phyloP scores from a whole-genome alignment of 805 yeast genomes.

The Wickerhamiella dianesei region DNA sequence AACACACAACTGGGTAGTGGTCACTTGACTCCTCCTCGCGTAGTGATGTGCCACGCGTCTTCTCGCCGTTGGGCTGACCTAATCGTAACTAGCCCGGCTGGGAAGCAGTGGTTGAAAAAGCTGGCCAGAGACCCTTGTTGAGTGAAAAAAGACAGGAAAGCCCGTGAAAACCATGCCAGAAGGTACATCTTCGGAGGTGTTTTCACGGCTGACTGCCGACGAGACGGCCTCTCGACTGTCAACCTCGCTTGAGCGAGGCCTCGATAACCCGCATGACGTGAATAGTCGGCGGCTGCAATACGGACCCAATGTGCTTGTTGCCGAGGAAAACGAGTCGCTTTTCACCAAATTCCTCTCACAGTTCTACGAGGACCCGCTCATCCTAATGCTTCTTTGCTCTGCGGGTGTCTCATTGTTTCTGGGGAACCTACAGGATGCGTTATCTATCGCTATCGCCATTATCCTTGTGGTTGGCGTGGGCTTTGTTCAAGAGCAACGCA shows the following conservation, averaged over 20 bases:
- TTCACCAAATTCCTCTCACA: slow-evolving; percentile 60
- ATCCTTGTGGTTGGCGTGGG: slow-evolving; percentile 92
- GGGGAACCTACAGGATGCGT: slow-evolving; percentile 95
- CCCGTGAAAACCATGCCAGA: not conserved
- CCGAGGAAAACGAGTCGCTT: slow-evolving; percentile 61
- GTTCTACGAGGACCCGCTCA: slow-evolving; percentile 84
- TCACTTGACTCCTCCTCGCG: too few species aligned
- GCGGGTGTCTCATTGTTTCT: slow-evolving; percentile 75
- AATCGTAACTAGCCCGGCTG: not conserved
- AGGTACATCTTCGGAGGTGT: slow-evolving; percentile 44
- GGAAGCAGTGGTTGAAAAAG: not conserved
- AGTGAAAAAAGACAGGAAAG: not conserved
- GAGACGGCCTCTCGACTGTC: slow-evolving; percentile 49
- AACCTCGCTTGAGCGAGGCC: slow-evolving; percentile 49
- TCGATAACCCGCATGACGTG: slow-evolving; percentile 57
- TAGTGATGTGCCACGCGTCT: too few species aligned
- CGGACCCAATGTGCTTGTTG: slow-evolving; percentile 72
- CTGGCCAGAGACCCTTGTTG: not conserved
- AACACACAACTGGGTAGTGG: too few species aligned
- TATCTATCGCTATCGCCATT: slow-evolving; percentile 86
- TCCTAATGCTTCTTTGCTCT: slow-evolving; percentile 75
- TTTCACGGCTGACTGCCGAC: slow-evolving; percentile 46
- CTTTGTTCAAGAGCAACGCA: slow-evolving; percentile 90
- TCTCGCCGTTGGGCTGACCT: too few species aligned
- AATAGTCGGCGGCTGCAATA: slow-evolving; percentile 54